Percentiles rank a stretch among this genome's conserved stretches.
phyloP scores from a whole-genome alignment of 1,284 basidiomycete species.

The Puccinia horiana region DNA sequence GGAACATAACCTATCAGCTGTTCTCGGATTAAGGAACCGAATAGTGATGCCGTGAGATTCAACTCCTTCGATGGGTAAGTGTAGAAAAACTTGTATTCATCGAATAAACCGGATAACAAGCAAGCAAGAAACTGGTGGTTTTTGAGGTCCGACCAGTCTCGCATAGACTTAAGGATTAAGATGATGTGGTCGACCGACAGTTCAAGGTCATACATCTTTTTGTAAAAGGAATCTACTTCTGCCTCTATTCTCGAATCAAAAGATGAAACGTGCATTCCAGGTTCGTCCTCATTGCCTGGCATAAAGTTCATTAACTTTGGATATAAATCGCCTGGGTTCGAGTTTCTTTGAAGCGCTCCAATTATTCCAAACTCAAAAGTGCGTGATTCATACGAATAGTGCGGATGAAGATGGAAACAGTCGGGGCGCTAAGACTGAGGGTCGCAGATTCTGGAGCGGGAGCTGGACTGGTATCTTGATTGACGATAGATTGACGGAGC shows the following conservation, averaged over 20 bases:
- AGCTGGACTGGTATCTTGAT: constrained; percentile 19
- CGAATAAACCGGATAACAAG: constrained; percentile 98
- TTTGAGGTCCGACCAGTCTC: constrained; percentile 75
- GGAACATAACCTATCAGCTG: constrained; percentile 93
- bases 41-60: constrained; percentile 92
- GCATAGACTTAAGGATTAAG: constrained; percentile 77
- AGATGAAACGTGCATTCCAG: constrained; percentile 83
- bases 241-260: constrained; percentile 88
- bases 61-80: constrained; percentile 92
- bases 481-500: constrained; percentile 70
- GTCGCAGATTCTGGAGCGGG: constrained; percentile 67
- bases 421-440: constrained; percentile 77
- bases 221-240: constrained; percentile 93
- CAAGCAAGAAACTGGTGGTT: constrained; percentile 97
- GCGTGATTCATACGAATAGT: constrained; percentile 68
- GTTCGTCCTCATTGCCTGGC: constrained; percentile 80
- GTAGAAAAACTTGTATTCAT: constrained; percentile 99
- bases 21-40: constrained; percentile 92
- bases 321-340: constrained; percentile 89
- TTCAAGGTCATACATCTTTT: constrained; percentile 90
- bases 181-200: constrained; percentile 94
- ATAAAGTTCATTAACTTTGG: constrained; percentile 92
- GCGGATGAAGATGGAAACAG: constrained; percentile 86
- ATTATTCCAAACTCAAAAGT: constrained; percentile 68
- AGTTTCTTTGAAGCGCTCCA: constrained; percentile 85